Conservation (phyloP, 164 flowering plant species). For the Magnolia kwangsiensis region DNA sequence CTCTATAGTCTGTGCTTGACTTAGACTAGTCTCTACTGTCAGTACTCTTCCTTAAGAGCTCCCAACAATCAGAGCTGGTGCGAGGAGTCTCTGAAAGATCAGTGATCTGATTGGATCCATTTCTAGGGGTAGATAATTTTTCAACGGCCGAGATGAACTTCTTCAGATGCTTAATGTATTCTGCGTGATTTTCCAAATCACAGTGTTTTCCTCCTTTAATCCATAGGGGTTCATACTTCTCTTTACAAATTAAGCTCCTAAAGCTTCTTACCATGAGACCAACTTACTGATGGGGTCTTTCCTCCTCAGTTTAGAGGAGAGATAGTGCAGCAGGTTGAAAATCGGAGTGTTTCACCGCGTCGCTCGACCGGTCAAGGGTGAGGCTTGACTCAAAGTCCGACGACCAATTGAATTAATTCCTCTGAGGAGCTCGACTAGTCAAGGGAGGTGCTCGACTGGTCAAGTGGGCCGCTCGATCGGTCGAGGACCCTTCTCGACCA, state of each 20-base stretch:
- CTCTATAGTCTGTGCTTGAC: constrained; percentile 44
- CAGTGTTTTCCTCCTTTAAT: constrained; percentile 62
- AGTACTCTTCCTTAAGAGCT: constrained; percentile 35
- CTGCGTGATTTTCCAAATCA: constrained; percentile 55
- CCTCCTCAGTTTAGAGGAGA: too few species aligned
- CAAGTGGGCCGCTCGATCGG: too few species aligned
- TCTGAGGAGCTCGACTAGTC: too few species aligned
- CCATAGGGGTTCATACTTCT: constrained; percentile 76
- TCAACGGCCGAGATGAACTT: constrained; percentile 59
- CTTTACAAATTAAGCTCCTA: constrained; percentile 57
- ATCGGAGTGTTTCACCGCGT: too few species aligned
- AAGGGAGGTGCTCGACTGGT: too few species aligned
- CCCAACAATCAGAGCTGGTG: constrained; percentile 23
- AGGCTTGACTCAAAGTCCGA: too few species aligned
- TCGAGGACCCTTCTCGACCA: too few species aligned
- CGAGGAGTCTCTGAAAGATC: constrained; percentile 23
- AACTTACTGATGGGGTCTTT: too few species aligned
- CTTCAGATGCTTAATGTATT: constrained; percentile 52
- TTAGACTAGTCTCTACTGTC: constrained; percentile 51
- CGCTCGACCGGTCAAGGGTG: too few species aligned
- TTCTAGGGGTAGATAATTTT: constrained; percentile 26
- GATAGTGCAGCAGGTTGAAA: too few species aligned
- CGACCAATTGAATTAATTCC: too few species aligned
- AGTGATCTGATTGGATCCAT: constrained; percentile 8
- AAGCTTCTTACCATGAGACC: constrained; percentile 64